Base-by-base conservation (phyloP, 176 grass and related monocot genomes). In the Triticum monococcum region DNA sequence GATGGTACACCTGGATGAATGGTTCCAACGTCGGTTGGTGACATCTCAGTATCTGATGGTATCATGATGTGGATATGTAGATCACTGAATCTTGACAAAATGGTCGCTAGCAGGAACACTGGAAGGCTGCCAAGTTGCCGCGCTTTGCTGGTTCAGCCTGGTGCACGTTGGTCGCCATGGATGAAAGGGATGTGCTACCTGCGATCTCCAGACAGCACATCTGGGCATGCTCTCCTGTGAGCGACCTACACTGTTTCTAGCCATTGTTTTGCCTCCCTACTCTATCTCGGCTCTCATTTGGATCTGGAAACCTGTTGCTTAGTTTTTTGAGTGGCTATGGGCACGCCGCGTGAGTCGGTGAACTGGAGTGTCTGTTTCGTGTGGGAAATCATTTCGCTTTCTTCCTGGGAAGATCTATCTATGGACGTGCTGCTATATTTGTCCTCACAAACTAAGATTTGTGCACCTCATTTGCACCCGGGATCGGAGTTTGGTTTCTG, bases 121-220 rank as follows among this genome's bases (percentile, higher is more conserved):
- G n/a, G 30, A 11, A 54, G 22, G 78, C 31, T 71, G 82, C 86
- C 82, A 17, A 33, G 8, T 87, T 69, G 85, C 36, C 8, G 52
- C 12, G 30, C 9, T 65, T 54, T 56, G 89, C 82, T 80, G 68
- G 74, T 68, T 70, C 40, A 72, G 72, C 72, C 57, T 54, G 79
- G 78, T 80, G 52, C 83, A 63, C 72, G 40, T 72, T 79, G 22
- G 28, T 90, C 18, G 62, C 57, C 30, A 50, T 45, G 73, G 45
- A 75, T 25, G 79, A 91, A 81, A 91, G 77, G 7, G 81, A 85
- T 61, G 86, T 70, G 70, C 70, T 81, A 78, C 86, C 89, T 78
- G 77, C 85, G 89, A 88, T 85, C 81, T 64, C 14, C 50, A 75
- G 28, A 83, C 8, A 77, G 30, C 30, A 70, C 32, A 31, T 11